phyloP scores from a whole-genome alignment of 306 rosid genomes.

The Cucumis melo region DNA sequence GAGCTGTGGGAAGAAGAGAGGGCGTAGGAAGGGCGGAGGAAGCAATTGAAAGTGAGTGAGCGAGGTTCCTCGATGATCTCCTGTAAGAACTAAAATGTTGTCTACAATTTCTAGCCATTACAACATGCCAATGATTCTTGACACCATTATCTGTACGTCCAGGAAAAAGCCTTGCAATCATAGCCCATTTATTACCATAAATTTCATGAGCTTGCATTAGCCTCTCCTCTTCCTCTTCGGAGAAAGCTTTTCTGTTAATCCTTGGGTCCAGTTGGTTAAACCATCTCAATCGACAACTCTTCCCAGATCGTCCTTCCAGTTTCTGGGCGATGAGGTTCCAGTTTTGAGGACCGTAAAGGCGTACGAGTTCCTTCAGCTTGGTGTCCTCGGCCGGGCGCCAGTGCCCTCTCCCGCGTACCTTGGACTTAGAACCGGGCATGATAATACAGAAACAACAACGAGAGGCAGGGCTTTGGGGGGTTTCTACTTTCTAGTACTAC shows the following conservation, averaged over 20 bases:
- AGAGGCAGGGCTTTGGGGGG: no score
- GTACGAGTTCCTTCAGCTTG: conserved; percentile 81
- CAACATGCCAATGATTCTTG: conserved; percentile 96
- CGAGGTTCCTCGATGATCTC: conserved; percentile 39
- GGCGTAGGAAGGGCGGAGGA: no score
- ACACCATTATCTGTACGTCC: conserved; percentile 95
- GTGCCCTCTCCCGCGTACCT: conserved; percentile 85
- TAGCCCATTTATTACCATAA: conserved; percentile 97
- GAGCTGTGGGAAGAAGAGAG: no score
- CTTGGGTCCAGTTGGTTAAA: conserved; percentile 95
- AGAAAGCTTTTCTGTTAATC: conserved; percentile 74
- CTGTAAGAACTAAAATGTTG: conserved; percentile 75
- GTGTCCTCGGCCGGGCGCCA: conserved; percentile 98
- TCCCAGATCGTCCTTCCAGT: conserved; percentile 92
- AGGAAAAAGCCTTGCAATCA: conserved; percentile 90
- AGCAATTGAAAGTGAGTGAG: background rate
- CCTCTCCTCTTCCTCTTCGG: conserved; percentile 78
- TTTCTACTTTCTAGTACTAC: no score
- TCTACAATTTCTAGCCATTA: conserved; percentile 89
- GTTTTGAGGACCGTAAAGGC: conserved; percentile 89
- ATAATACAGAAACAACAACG: no score
- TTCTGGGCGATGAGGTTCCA: conserved; percentile 96
- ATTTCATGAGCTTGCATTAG: conserved; percentile 85
- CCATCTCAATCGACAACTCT: conserved; percentile 93
- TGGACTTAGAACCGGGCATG: conserved; percentile 12